Base-by-base conservation (phyloP, 2,329 filamentous ascomycete species). In the Fusarium hostae region DNA sequence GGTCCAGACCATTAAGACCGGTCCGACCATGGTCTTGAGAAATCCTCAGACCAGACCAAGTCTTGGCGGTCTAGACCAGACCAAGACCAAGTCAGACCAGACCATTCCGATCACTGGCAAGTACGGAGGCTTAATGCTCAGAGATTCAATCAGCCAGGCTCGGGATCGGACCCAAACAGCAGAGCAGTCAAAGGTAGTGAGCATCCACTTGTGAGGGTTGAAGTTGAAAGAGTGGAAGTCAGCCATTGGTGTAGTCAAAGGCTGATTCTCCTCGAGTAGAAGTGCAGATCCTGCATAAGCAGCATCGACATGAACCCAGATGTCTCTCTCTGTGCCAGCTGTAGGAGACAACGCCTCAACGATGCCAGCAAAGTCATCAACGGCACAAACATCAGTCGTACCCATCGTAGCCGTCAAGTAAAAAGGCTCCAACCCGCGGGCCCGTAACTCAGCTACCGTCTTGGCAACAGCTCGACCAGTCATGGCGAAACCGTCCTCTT, bases 151-250 rank as follows among this genome's bases (percentile, higher is more conserved):
- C 18, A 98, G 88, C 82, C 94, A 90, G 60, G 85, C 84, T 22
- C 95, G 88, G 75, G 90, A 87, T 69, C 91, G 90, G 52, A 98
- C 90, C 82, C 90, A 98, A 48, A 97, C 87, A 71, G 92, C 92
- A 59, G 92, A 94, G 76, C 86, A 88, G 80, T 98, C 95, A 77
- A 98, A 98, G 81, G 97, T 97, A 62, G 94, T 94, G n/a, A 98
- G 89, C 54, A 98, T 86, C 95, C 95, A 98, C 84, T 98, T 98
- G 86, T 98, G 95, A 88, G 97, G 92, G 85, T 98, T 98, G 84
- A 95, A 90, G 82, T 97, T 91, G 87, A 97, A 97, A 71, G 91
- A 94, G 84, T 97, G 93, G 78, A 97, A 94, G 30, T 56, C n/a
- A 0, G 51, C 51, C 51, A 55, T 55, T n/a, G 85, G 82, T 3